Conservation (phyloP, 495 filamentous ascomycete species). For the Chaetomium cochliodes region DNA sequence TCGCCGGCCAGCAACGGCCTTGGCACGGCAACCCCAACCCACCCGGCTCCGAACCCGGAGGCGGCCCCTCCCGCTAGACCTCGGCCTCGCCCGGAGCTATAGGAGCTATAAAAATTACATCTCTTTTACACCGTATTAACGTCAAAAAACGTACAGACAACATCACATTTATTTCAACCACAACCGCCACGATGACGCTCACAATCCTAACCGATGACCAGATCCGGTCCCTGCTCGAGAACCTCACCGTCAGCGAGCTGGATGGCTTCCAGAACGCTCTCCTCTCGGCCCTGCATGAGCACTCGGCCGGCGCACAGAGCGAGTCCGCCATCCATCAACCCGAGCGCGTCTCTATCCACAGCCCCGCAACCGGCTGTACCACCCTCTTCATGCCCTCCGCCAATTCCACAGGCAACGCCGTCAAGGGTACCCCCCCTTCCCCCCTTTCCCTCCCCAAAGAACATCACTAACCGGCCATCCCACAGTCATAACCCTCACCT, state of each 20-base stretch:
- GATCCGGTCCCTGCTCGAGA: constrained; percentile 67
- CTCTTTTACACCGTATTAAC: background rate
- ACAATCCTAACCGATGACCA: constrained; percentile 72
- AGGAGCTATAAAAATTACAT: background rate
- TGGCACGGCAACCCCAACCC: background rate
- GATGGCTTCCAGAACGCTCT: constrained; percentile 63
- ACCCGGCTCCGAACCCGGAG: constrained; percentile 17
- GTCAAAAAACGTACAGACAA: background rate
- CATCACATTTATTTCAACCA: background rate
- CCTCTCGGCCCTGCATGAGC: constrained; percentile 74
- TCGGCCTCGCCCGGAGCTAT: background rate
- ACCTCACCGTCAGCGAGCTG: constrained; percentile 67
- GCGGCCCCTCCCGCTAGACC: background rate
- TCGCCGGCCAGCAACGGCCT: constrained; percentile 18
- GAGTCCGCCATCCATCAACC: constrained; percentile 65
- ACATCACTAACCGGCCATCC: constrained; percentile 1
- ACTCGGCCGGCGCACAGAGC: constrained; percentile 65
- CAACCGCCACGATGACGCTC: constrained; percentile 59
- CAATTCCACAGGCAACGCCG: constrained; percentile 45
- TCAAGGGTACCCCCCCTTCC: constrained; percentile 46
- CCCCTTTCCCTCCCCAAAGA: background rate
- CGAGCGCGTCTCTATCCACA: constrained; percentile 65
- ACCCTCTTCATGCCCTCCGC: constrained; percentile 91
- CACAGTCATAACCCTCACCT: constrained; percentile 43
- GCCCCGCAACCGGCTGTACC: constrained; percentile 65